A percentile compares a stretch with the other conserved stretches of the same genome.
These are phyloP conservation scores for Paramyrothecium roridum DNA, from an alignment of 2,329 filamentous ascomycete species.

Conservation along the genomic window DNA sequence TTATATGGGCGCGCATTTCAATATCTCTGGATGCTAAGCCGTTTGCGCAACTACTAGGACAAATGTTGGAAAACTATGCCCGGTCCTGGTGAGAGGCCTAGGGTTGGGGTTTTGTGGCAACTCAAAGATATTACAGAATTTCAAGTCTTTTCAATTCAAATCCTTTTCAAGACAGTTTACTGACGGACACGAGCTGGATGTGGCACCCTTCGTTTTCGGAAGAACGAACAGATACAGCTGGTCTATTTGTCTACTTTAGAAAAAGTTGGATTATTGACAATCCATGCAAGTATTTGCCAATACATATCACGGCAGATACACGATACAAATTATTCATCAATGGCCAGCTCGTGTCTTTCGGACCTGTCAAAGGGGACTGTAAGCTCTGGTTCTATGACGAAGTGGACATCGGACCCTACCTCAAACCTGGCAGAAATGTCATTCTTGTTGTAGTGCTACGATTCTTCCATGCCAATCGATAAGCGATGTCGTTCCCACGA, in stretches of 20 bases:
- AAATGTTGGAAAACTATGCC: no score
- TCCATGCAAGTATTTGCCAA: background rate
- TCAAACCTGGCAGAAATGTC: slow-evolving; percentile 10
- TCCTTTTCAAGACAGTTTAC: no score
- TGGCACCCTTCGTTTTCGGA: slow-evolving; percentile 13
- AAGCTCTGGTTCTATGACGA: slow-evolving; percentile 20
- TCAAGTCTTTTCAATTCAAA: no score
- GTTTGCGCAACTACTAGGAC: no score
- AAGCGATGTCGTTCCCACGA: slow-evolving; percentile 11
- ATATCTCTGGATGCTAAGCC: no score
- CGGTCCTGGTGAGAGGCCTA: no score
- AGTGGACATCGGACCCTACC: slow-evolving; percentile 14
- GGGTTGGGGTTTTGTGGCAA: no score
- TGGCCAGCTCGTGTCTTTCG: slow-evolving; percentile 10
- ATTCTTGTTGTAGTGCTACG: slow-evolving; percentile 12
- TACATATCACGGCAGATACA: slow-evolving; percentile 20
- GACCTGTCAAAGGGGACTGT: slow-evolving; percentile 17
- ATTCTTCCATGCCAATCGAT: slow-evolving; percentile 10
- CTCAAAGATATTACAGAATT: no score
- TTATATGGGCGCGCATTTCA: no score
- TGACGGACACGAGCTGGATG: slow-evolving; percentile 12
- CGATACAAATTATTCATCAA: slow-evolving; percentile 20
- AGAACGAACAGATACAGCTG: slow-evolving; percentile 9
- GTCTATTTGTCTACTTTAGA: slow-evolving; percentile 11
- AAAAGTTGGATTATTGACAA: slow-evolving; percentile 5